Base-by-base conservation (phyloP, 202 grass and related monocot species). In the Elaeis oleifera region DNA sequence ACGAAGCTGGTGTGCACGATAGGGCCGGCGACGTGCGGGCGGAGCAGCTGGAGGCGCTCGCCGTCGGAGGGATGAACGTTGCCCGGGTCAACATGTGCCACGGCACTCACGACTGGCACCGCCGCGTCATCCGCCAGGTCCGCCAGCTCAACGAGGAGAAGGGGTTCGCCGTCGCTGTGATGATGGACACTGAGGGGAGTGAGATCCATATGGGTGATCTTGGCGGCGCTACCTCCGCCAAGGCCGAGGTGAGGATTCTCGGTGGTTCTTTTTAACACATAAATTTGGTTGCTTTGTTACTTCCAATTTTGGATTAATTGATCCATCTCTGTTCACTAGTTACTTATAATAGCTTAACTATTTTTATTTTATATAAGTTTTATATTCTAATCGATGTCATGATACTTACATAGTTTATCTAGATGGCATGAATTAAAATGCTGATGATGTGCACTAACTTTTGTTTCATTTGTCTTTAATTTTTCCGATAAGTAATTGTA, bases 171-270 rank as follows among this genome's bases (percentile, higher is more conserved):
- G 64, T 67, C 4, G 28, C 65, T 18, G 52, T 68, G 65, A 68
- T 68, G 65, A 68, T 68, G 52, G 53, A 68, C 53, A 68, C 65
- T 7, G 52, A 68, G 52, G 52, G 65, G 9, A 56, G 65, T 53
- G 65, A 68, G 28, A 68, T 68, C 28, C 51, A 56, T 53, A 68
- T 68, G 65, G 65, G 53, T 22, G 51, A 68, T 18, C 65, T 68
- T 18, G 65, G 65, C 7, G 65, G 64, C 17, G 64, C 49, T 2
- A 25, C 64, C 3, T 53, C 64, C 9, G 50, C 64, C 24, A 67
- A 67, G 50, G 64, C 64, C 16, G 64, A 67, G 64, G 64, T 67
- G 49, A 67, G 50, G 3, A 29, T 53, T 23, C 28, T 67, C 0
- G 17, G 18, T 44, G 9, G 36, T 44, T 44, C 1, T 44, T 44